Conservation (phyloP, 164 flowering plant species). For the Euptelea pleiosperma region DNA sequence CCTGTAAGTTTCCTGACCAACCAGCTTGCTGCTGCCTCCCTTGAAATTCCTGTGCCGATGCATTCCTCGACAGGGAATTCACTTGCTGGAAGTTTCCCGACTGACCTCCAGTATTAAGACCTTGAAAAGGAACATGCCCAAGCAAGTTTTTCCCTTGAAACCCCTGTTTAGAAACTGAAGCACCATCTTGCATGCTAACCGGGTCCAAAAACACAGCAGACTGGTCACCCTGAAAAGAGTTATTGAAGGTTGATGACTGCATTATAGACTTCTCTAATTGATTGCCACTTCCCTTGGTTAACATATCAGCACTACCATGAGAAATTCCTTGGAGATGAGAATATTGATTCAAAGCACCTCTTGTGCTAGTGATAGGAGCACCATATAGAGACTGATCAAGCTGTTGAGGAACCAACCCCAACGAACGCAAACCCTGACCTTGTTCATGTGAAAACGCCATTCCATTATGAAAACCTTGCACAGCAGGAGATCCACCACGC, state of each 20-base stretch:
- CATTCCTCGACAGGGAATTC: constrained; percentile 28
- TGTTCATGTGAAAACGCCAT: constrained; percentile 38
- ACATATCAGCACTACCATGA: constrained; percentile 31
- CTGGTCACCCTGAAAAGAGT: constrained; percentile 42
- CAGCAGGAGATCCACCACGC: constrained; percentile 32
- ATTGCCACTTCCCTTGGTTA: constrained; percentile 31
- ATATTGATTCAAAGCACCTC: constrained; percentile 36
- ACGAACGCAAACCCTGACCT: constrained; percentile 32
- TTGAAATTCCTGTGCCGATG: constrained; percentile 29
- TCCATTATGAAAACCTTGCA: constrained; percentile 47
- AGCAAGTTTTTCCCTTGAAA: constrained; percentile 37
- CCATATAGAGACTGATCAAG: constrained; percentile 62
- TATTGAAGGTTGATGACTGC: constrained; percentile 37
- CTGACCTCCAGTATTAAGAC: constrained; percentile 23
- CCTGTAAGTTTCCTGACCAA: constrained; percentile 28
- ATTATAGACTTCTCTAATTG: constrained; percentile 35
- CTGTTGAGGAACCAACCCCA: constrained; percentile 50
- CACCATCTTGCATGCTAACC: constrained; percentile 29
- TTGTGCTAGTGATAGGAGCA: constrained; percentile 38
- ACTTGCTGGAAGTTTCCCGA: constrained; percentile 36
- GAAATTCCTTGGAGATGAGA: constrained; percentile 45
- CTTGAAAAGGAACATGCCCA: constrained; percentile 35
- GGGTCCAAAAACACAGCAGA: constrained; percentile 32
- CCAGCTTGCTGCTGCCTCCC: constrained; percentile 38
- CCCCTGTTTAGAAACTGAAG: constrained; percentile 35